A percentile compares a stretch with the other conserved stretches of the same genome.
phyloP scores from a whole-genome alignment of 768 basidiomycete genomes.

The Naganishia antarctica region DNA sequence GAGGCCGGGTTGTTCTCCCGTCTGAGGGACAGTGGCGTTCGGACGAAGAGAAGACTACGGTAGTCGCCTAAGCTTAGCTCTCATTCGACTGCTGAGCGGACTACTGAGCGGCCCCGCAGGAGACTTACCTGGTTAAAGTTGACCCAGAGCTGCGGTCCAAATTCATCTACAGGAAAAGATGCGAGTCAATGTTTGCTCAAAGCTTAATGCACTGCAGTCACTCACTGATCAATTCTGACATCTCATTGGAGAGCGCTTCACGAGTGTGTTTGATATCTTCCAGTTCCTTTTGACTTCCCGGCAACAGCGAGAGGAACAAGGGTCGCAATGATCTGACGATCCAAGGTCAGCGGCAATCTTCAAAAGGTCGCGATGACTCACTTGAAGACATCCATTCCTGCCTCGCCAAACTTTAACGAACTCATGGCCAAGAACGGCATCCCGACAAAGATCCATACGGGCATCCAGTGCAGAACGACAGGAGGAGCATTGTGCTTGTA shows the following conservation, averaged over 20 bases:
- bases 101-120: no score
- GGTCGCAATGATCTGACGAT: constrained; percentile 76
- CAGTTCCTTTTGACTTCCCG: constrained; percentile 78
- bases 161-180: constrained; percentile 68
- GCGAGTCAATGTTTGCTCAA: background rate
- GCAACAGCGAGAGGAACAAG: constrained; percentile 76
- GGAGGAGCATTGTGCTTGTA: constrained; percentile 63
- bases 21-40: constrained; percentile 77
- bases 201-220: background rate
- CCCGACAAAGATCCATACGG: constrained; percentile 65
- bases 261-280: constrained; percentile 71
- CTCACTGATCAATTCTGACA: constrained; percentile 57
- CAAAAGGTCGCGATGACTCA: constrained; percentile 52
- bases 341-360: constrained; percentile 18
- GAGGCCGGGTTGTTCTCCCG: constrained; percentile 65
- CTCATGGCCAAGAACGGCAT: constrained; percentile 87
- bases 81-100: no score
- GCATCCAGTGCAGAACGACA: constrained; percentile 66
- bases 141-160: constrained; percentile 77
- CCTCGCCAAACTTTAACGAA: constrained; percentile 94
- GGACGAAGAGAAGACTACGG: constrained; percentile 72
- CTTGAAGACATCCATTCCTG: constrained; percentile 96
- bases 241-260: constrained; percentile 70
- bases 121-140: constrained; percentile 72
- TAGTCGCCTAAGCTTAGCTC: no score